These are phyloP conservation scores for Coemansia nantahalensis DNA, from an alignment of 192 early-diverging fungal genomes.

Conservation along the genomic window DNA sequence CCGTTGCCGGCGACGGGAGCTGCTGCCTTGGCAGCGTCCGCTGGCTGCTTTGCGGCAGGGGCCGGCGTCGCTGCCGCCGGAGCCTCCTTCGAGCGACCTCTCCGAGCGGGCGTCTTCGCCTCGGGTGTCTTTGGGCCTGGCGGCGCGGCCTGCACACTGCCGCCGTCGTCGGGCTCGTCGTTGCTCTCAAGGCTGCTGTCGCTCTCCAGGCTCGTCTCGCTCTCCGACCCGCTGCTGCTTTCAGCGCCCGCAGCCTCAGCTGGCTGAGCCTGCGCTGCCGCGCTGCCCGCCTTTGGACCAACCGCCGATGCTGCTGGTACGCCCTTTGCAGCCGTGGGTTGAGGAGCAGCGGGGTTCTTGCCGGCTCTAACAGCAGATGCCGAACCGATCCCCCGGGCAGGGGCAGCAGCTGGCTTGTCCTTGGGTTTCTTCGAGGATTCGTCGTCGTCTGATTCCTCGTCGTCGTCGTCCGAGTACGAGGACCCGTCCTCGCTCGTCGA, in stretches of 20 bases:
- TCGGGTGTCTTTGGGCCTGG: neutral
- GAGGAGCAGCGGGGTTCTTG: no score
- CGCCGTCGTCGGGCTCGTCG: neutral
- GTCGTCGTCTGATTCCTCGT: neutral
- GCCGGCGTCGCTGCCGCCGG: no score
- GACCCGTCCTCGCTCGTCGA: neutral
- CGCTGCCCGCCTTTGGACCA: no score
- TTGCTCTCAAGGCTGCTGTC: constrained; percentile 16
- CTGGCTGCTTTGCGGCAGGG: neutral
- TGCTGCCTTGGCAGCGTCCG: constrained; percentile 1
- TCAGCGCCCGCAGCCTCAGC: neutral
- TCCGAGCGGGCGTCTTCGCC: no score
- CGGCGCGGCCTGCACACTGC: neutral
- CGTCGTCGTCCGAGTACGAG: constrained; percentile 3
- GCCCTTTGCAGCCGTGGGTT: no score
- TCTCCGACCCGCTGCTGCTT: constrained; percentile 1
- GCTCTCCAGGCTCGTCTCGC: constrained; percentile 14
- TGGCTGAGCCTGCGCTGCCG: neutral
- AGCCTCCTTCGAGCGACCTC: no score
- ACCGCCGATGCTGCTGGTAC: no score
- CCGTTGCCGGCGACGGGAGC: no score
- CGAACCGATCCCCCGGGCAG: neutral
- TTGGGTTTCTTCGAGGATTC: neutral
- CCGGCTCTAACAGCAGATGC: no score
- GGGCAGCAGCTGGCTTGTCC: no score